phyloP scores from a whole-genome alignment of 2,329 filamentous ascomycete genomes.

The Zymoseptoria pseudotritici region DNA sequence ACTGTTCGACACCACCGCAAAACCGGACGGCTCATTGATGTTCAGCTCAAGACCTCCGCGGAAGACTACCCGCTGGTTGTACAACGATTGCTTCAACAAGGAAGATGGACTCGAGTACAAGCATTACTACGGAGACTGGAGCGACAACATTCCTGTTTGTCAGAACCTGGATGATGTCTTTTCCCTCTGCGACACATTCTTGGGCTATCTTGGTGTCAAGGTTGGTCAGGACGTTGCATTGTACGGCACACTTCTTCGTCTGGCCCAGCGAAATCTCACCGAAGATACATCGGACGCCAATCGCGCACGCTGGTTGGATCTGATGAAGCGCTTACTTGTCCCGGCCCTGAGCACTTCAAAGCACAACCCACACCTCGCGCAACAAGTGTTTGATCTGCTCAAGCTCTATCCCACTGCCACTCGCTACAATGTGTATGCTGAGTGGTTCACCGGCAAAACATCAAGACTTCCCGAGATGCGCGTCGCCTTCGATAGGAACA shows the following conservation, averaged over 20 bases:
- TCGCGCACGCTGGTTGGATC: slow-evolving; percentile 69
- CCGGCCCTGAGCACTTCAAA: slow-evolving; percentile 82
- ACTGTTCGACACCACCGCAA: slow-evolving; percentile 57
- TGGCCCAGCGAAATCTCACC: slow-evolving; percentile 67
- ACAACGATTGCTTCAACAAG: slow-evolving; percentile 68
- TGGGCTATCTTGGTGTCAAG: slow-evolving; percentile 80
- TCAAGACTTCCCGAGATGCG: slow-evolving; percentile 67
- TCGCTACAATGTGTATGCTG: slow-evolving; percentile 82
- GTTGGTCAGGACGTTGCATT: slow-evolving; percentile 78
- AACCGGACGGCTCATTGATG: slow-evolving; percentile 58
- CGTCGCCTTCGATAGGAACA: slow-evolving; percentile 67
- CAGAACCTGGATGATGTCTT: slow-evolving; percentile 88
- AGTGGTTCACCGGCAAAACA: slow-evolving; percentile 78
- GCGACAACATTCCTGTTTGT: slow-evolving; percentile 85
- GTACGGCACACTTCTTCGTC: slow-evolving; percentile 73
- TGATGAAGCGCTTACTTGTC: slow-evolving; percentile 76
- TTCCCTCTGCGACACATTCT: slow-evolving; percentile 71
- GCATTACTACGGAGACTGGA: slow-evolving; percentile 98
- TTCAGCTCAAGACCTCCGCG: slow-evolving; percentile 50
- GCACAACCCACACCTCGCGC: slow-evolving; percentile 73
- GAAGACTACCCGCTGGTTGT: slow-evolving; percentile 73
- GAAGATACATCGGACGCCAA: slow-evolving; percentile 66
- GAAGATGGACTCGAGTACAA: slow-evolving; percentile 66
- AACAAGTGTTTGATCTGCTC: slow-evolving; percentile 79
- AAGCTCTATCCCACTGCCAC: slow-evolving; percentile 67